These are phyloP conservation scores for Phylloporus arenicola DNA, from an alignment of 768 basidiomycete species.

Conservation along the genomic window DNA sequence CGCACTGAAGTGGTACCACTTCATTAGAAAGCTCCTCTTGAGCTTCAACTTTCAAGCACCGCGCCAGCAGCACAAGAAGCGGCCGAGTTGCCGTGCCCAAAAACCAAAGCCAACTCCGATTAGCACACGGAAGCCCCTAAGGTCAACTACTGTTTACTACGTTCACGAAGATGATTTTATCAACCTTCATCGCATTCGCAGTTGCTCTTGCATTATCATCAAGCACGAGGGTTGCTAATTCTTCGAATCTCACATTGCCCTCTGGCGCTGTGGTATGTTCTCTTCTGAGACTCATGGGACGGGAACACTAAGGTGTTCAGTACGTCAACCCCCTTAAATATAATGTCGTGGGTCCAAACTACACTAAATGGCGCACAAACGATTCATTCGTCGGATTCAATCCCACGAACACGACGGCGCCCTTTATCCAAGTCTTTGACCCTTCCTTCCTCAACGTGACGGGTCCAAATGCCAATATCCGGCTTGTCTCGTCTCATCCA, in stretches of 20 bases:
- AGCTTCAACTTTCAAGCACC: not conserved
- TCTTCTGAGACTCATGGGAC: not conserved
- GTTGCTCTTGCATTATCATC: conserved; percentile 2
- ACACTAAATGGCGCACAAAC: conserved; percentile 32
- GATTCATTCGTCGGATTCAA: conserved; percentile 47
- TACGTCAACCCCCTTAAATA: conserved; percentile 47
- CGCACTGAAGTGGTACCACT: not conserved
- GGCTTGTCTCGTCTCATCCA: conserved; percentile 55
- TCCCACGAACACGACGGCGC: conserved; percentile 53
- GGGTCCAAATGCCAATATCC: conserved; percentile 52
- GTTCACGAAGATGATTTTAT: not conserved
- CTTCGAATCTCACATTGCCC: conserved; percentile 8
- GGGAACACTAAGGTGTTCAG: conserved; percentile 25
- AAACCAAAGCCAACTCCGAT: not conserved
- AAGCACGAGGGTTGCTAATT: not conserved
- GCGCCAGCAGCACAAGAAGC: not conserved
- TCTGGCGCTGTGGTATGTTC: conserved; percentile 22
- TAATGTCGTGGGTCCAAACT: conserved; percentile 46
- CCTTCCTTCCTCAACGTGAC: conserved; percentile 53
- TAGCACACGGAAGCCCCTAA: not conserved
- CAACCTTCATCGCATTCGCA: conserved; percentile 2
- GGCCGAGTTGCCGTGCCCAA: not conserved
- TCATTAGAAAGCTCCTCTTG: not conserved
- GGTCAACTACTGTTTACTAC: not conserved
- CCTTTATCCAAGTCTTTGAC: conserved; percentile 57